Percentiles rank a stretch among this genome's conserved stretches.
Conservation (phyloP, 257 asterid genomes). For the Avicennia marina region DNA sequence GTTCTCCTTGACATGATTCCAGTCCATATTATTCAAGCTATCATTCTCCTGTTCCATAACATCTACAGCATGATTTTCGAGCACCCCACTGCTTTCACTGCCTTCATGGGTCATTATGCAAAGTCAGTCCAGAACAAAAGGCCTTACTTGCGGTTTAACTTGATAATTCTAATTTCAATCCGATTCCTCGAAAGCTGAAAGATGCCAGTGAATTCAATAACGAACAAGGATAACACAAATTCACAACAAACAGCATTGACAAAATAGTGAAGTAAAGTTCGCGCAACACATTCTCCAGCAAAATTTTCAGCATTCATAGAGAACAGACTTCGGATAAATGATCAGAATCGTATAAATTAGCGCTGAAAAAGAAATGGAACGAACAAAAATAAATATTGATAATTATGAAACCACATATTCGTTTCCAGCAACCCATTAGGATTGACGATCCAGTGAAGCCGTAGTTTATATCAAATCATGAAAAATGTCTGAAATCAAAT, state of each 20-base stretch:
- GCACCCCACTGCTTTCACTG: conserved; percentile 31
- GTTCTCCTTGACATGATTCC: conserved; percentile 37
- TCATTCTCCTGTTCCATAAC: conserved; percentile 28
- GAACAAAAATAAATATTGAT: neutral
- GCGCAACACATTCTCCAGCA: conserved; percentile 1
- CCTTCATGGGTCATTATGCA: conserved; percentile 43
- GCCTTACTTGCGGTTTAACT: conserved; percentile 6
- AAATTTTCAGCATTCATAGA: neutral
- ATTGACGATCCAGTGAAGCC: neutral
- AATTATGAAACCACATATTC: neutral
- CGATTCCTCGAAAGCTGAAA: conserved; percentile 22
- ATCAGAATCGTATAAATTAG: conserved; percentile 13
- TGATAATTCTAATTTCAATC: conserved; percentile 4
- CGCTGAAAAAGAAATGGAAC: neutral
- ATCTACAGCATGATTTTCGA: conserved; percentile 36
- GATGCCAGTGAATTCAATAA: neutral
- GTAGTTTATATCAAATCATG: neutral
- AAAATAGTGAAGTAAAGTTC: conserved; percentile 12
- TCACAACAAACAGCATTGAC: conserved; percentile 16
- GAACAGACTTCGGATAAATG: neutral
- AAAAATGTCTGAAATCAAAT: conserved; percentile 5
- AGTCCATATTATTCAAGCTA: conserved; percentile 19
- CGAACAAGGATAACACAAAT: conserved; percentile 1
- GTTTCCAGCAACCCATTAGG: neutral
- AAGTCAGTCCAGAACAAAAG: conserved; percentile 1